Percentiles rank a stretch among this genome's conserved stretches.
Evolutionary conservation across 2,329 filamentous ascomycete species (phyloP).

Genomic region (Scorias spongiosa): DNA sequence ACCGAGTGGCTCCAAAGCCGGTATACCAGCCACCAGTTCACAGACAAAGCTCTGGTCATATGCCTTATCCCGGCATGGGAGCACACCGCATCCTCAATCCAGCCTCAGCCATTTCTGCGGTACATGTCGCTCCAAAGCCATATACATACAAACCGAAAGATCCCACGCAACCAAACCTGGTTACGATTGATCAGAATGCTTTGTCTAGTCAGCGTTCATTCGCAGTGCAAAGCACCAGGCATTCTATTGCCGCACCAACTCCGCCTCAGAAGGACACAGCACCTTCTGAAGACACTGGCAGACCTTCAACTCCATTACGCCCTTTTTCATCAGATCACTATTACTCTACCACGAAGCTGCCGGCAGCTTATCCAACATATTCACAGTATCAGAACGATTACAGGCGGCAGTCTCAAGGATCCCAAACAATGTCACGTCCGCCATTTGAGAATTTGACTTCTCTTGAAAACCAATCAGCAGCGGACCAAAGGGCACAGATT

Average conservation of each 20-base stretch:
- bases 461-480: not conserved
- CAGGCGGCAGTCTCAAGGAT: conserved; percentile 16
- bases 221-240: conserved; percentile 8
- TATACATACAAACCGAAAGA: conserved; percentile 25
- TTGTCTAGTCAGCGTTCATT: conserved; percentile 17
- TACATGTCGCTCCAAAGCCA: conserved; percentile 12
- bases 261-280: not conserved
- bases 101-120: not conserved
- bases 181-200: conserved; percentile 16
- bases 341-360: conserved; percentile 20
- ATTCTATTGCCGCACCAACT: not conserved
- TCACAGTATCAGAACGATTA: conserved; percentile 16
- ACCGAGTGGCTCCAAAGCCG: conserved; percentile 38
- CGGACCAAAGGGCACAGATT: not conserved
- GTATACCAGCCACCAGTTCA: conserved; percentile 9
- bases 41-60: conserved; percentile 1
- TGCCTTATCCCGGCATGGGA: conserved; percentile 5
- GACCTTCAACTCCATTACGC: conserved; percentile 10
- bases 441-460: not conserved
- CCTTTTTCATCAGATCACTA: conserved; percentile 22
- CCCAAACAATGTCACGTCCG: conserved; percentile 15
- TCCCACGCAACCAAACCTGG: conserved; percentile 12
- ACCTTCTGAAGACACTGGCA: not conserved
- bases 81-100: conserved; percentile 4
- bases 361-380: conserved; percentile 22